phyloP scores from a whole-genome alignment of 1,139 yeast genomes.

The Yamadazyma siamensis region DNA sequence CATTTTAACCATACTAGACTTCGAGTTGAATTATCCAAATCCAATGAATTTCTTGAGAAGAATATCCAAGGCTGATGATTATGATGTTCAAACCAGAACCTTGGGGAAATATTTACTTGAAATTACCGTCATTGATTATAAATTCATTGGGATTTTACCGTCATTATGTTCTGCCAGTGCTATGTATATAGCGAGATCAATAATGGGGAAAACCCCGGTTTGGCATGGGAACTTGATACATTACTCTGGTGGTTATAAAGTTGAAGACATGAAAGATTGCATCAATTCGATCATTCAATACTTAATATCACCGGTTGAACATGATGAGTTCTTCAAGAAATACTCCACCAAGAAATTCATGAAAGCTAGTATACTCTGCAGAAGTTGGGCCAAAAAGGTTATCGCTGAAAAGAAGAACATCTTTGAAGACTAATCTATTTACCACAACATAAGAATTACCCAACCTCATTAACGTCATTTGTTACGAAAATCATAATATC shows the following conservation, averaged over 20 bases:
- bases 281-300: slow-evolving; percentile 75
- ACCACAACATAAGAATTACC: too few relatives aligned
- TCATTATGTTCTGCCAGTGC: slow-evolving; percentile 88
- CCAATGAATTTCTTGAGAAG: slow-evolving; percentile 93
- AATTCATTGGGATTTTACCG: slow-evolving; percentile 75
- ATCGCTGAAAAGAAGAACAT: slow-evolving; percentile 33
- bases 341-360: slow-evolving; percentile 88
- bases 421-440: too few relatives aligned
- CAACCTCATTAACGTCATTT: too few relatives aligned
- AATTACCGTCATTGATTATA: slow-evolving; percentile 75
- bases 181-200: slow-evolving; percentile 81
- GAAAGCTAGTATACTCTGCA: slow-evolving; percentile 85
- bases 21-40: slow-evolving; percentile 83
- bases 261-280: slow-evolving; percentile 66
- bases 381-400: slow-evolving; percentile 84
- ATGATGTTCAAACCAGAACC: slow-evolving; percentile 88
- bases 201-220: slow-evolving; percentile 65
- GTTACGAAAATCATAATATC: too few relatives aligned
- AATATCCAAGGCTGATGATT: slow-evolving; percentile 92
- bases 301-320: slow-evolving; percentile 78
- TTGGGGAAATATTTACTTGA: slow-evolving; percentile 87
- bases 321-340: slow-evolving; percentile 91
- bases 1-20: slow-evolving; percentile 70
- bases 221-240: slow-evolving; percentile 85
- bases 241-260: slow-evolving; percentile 89